Evolutionary conservation across 23 red algal genomes (phyloP).

Genomic region (Chondrus crispus): DNA sequence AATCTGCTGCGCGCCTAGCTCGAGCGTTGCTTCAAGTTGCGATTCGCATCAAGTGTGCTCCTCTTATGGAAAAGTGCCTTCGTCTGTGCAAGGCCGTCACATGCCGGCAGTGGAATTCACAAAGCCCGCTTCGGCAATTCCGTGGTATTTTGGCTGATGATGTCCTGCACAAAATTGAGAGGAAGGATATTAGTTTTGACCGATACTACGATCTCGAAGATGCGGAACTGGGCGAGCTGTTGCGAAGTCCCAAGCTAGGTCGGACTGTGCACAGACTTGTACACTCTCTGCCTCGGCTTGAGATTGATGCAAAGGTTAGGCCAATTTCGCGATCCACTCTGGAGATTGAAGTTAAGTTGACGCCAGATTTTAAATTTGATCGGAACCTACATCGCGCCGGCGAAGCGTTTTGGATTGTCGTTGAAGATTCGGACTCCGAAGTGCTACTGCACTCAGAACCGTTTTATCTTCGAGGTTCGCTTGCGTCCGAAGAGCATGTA

Average conservation of each 20-base stretch:
- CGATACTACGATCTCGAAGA: slow-evolving; percentile 64
- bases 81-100: slow-evolving; percentile 57
- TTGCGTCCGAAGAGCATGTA: slow-evolving; percentile 36
- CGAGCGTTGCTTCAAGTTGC: slow-evolving; percentile 82
- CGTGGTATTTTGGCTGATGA: slow-evolving; percentile 23
- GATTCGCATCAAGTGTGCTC: slow-evolving; percentile 51
- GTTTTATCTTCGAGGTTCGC: slow-evolving; percentile 51
- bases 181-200: slow-evolving; percentile 77
- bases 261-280: slow-evolving; percentile 60
- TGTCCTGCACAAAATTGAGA: slow-evolving; percentile 65
- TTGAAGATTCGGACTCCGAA: slow-evolving; percentile 71
- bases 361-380: slow-evolving; percentile 75
- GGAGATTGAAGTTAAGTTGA: slow-evolving; percentile 64
- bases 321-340: slow-evolving; percentile 71
- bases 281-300: slow-evolving; percentile 72
- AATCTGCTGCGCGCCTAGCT: slow-evolving; percentile 67
- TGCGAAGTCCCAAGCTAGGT: slow-evolving; percentile 59
- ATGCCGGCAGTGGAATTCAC: slow-evolving; percentile 72
- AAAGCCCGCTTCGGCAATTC: slow-evolving; percentile 84
- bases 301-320: slow-evolving; percentile 64
- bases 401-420: slow-evolving; percentile 75
- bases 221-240: slow-evolving; percentile 68
- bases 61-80: slow-evolving; percentile 41
- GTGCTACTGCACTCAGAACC: slow-evolving; percentile 64
- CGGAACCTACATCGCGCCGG: slow-evolving; percentile 52